These are phyloP conservation scores for Grifola frondosa DNA, from an alignment of 1,284 basidiomycete species.

Conservation along the genomic window DNA sequence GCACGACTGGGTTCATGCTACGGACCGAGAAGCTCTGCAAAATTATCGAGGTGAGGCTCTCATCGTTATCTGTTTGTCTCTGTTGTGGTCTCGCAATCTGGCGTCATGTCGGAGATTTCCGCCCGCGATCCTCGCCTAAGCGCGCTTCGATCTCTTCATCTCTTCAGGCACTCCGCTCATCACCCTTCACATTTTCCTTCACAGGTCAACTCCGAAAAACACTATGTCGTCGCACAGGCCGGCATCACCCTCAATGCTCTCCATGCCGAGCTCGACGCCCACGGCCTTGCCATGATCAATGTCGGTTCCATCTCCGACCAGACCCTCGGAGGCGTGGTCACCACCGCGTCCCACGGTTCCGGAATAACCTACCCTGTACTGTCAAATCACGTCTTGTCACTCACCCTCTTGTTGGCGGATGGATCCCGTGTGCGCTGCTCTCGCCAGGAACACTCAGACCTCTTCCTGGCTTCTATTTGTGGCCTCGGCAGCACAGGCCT, in stretches of 20 bases:
- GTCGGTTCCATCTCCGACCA: constrained; percentile 97
- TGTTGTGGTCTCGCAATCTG: constrained; percentile 26
- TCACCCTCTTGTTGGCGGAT: constrained; percentile 76
- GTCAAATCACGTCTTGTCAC: constrained; percentile 76
- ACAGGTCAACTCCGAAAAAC: constrained; percentile 73
- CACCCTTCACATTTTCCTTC: constrained; percentile 11
- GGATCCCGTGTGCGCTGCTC: constrained; percentile 72
- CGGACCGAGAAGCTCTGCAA: constrained; percentile 70
- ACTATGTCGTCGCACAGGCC: constrained; percentile 70
- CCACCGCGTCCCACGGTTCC: constrained; percentile 94
- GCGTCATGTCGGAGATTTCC: constrained; percentile 29
- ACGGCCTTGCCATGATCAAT: constrained; percentile 85
- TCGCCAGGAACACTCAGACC: constrained; percentile 60
- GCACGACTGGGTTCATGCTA: constrained; percentile 83
- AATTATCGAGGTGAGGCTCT: constrained; percentile 67
- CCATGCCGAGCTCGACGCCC: constrained; percentile 64
- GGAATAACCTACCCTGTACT: constrained; percentile 83
- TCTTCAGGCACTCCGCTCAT: constrained; percentile 8
- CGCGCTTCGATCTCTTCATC: constrained; percentile 1
- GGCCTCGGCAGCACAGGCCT: constrained; percentile 93
- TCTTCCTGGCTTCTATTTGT: constrained; percentile 92
- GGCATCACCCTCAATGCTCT: constrained; percentile 80
- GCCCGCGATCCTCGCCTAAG: constrained; percentile 3
- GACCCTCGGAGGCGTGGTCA: constrained; percentile 90
- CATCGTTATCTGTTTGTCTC: constrained; percentile 23